A percentile compares a stretch with the other conserved stretches of the same genome.
These are phyloP conservation scores for Auricularia sp. DNA, from an alignment of 768 basidiomycete genomes.

Conservation along the genomic window DNA sequence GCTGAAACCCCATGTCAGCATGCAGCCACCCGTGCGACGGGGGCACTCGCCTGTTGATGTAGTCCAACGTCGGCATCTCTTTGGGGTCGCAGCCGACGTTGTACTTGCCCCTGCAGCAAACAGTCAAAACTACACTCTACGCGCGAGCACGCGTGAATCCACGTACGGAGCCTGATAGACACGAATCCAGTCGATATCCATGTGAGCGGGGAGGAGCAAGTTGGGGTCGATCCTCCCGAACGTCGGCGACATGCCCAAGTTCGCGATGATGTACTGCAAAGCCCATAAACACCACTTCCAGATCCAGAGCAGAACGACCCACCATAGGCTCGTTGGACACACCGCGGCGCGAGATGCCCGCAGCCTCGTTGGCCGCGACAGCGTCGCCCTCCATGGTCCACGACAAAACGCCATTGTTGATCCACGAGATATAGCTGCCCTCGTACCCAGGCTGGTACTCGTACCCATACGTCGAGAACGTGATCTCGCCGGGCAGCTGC, in stretches of 20 bases:
- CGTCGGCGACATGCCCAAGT: conserved; percentile 76
- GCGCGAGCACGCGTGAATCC: background rate
- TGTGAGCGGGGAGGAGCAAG: conserved; percentile 54
- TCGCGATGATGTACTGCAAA: conserved; percentile 68
- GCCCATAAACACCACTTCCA: conserved; percentile 13
- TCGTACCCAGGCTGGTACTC: conserved; percentile 76
- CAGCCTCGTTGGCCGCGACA: conserved; percentile 47
- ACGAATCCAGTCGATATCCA: conserved; percentile 81
- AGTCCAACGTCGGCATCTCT: conserved; percentile 67
- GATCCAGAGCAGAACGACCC: conserved; percentile 35
- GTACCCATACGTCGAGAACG: conserved; percentile 67
- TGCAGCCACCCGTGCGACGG: background rate
- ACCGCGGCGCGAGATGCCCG: conserved; percentile 53
- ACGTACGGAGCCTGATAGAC: conserved; percentile 67
- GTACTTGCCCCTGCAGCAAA: conserved; percentile 31
- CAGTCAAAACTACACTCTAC: background rate
- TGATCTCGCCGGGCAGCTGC: conserved; percentile 34
- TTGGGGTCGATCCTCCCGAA: conserved; percentile 68
- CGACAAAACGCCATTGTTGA: conserved; percentile 45
- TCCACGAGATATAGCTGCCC: conserved; percentile 67
- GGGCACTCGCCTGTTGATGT: conserved; percentile 56
- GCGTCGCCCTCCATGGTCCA: conserved; percentile 66
- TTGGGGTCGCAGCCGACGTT: conserved; percentile 83
- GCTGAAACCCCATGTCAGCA: conserved; percentile 13
- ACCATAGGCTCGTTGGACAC: conserved; percentile 79